Conservation (phyloP, 306 rosid species). For the Pachyrhizus erosus region DNA sequence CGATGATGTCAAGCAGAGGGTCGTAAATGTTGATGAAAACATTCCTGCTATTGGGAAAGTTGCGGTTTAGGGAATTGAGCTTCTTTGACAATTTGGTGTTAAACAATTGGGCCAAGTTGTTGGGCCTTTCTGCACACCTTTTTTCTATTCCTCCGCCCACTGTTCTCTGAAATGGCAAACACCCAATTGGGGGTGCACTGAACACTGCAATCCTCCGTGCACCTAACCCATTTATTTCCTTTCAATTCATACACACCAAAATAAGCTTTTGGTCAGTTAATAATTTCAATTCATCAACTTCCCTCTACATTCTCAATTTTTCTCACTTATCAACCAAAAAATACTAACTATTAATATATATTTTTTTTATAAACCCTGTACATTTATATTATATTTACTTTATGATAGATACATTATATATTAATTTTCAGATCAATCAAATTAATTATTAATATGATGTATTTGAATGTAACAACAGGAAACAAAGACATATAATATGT, state of each 20-base stretch:
- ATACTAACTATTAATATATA: too few relatives aligned
- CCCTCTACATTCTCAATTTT: too few relatives aligned
- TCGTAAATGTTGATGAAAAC: slow-evolving; percentile 62
- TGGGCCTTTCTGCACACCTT: slow-evolving; percentile 50
- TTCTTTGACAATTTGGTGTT: slow-evolving; percentile 51
- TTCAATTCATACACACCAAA: not conserved
- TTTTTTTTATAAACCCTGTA: too few relatives aligned
- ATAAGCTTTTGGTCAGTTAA: not conserved
- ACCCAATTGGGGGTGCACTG: slow-evolving; percentile 69
- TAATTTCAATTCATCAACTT: too few relatives aligned
- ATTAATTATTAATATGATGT: too few relatives aligned
- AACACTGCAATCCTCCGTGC: slow-evolving; percentile 68
- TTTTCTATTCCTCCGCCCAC: slow-evolving; percentile 59
- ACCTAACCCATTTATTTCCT: slow-evolving; percentile 62
- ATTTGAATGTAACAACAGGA: too few relatives aligned
- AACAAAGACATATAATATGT: too few relatives aligned
- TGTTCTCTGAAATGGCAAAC: slow-evolving; percentile 77
- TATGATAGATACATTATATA: too few relatives aligned
- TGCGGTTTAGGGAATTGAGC: slow-evolving; percentile 31
- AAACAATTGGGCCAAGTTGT: slow-evolving; percentile 55
- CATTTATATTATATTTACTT: too few relatives aligned
- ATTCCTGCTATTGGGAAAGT: slow-evolving; percentile 44
- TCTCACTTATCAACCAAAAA: too few relatives aligned
- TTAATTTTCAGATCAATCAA: not conserved
- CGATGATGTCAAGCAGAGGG: slow-evolving; percentile 56